Conservation (phyloP, 495 filamentous ascomycete species). For the Aeminium ludgeri region DNA sequence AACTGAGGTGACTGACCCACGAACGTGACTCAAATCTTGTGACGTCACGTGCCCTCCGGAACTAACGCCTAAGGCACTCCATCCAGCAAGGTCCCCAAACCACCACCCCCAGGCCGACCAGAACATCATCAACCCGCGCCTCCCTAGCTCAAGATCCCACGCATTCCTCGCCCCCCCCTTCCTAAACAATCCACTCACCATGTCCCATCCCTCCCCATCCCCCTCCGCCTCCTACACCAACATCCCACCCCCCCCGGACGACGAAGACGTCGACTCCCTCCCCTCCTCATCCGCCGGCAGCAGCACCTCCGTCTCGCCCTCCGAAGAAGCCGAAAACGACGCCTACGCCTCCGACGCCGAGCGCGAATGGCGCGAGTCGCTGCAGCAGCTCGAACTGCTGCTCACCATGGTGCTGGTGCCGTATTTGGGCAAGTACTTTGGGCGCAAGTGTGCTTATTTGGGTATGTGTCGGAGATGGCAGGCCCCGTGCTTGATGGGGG, state of each 20-base stretch:
- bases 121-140: no score
- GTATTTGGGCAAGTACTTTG: slow-evolving; percentile 83
- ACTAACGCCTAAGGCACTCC: no score
- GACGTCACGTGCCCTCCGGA: no score
- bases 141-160: no score
- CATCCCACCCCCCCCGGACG: slow-evolving; percentile 21
- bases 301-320: slow-evolving; percentile 28
- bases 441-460: slow-evolving; percentile 90
- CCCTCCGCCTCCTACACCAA: slow-evolving; percentile 11
- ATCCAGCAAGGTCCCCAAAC: no score
- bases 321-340: slow-evolving; percentile 25
- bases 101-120: no score
- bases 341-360: slow-evolving; percentile 45
- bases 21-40: no score
- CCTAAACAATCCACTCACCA: slow-evolving; percentile 1
- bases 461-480: slow-evolving; percentile 46
- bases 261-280: slow-evolving; percentile 63
- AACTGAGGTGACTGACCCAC: no score
- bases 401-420: slow-evolving; percentile 87
- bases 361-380: slow-evolving; percentile 76
- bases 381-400: slow-evolving; percentile 84
- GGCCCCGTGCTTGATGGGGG: slow-evolving; percentile 72
- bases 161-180: no score
- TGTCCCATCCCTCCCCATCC: slow-evolving; percentile 4
- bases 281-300: slow-evolving; percentile 53